Base-by-base conservation (phyloP, 2,329 filamentous ascomycete genomes). In the Aureobasidium melanogenum region DNA sequence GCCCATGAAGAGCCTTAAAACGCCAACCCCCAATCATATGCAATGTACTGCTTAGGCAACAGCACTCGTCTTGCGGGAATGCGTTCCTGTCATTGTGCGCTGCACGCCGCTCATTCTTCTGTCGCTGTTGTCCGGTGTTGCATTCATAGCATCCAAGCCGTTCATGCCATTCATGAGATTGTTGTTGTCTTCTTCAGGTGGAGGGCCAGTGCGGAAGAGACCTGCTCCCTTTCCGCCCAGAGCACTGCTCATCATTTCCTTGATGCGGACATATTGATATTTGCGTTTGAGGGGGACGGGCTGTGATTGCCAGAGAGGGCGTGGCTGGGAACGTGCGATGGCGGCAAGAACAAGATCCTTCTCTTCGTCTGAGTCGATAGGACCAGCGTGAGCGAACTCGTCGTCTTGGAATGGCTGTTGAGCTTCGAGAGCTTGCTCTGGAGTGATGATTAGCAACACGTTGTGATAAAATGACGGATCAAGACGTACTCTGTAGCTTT, bases 321-420 rank as follows among this genome's bases (percentile, higher is more conserved):
- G 85, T 0, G 93, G 92, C 46, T 85, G 86, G 76, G 89, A 91
- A 59, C 85, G 84, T 26, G 85, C 80, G 34, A 81, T 82, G 8
- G 89, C 89, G 34, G 83, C 80, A 91, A 97, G 96, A 56, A 97
- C 89, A 0, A 88, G 82, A 52, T 91, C 87, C 55, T 90, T 91
- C 74, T 99, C 94, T 77, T 97, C 94, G 71, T 99, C 94, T 2
- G 89, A 94, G 73, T 99, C 94, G 39, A 99, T 84, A 1, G 90
- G 88, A 2, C 86, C 89, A 1, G 75, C 73, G 6, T 85, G 86
- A 64, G 90, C 89, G 62, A 84, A 84, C 50, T 95, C 90, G 68
- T 92, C 84, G 64, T 97, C 91, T 67, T 93, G 90, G 19, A 94
- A 76, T 2, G 91, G 92, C 1, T 92, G 92, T 72, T 95, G 96